Evolutionary conservation across 1,284 basidiomycete species (phyloP), one percentile per base, ranked within the genome.

Genomic region (Ceratobasidium sp.): DNA sequence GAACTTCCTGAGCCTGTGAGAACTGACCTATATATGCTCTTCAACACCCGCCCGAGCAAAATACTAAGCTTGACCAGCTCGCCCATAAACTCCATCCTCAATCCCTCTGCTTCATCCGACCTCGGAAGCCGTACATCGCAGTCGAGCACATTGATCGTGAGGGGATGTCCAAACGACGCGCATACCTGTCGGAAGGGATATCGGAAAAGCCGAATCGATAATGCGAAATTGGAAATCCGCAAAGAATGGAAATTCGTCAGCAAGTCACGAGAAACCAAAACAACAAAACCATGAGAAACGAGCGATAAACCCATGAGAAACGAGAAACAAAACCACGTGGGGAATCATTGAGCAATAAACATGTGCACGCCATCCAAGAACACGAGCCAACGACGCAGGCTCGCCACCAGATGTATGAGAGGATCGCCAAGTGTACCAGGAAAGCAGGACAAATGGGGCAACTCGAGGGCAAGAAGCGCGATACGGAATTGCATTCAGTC

Each of bases 91-190:
- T 70, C 69, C 38, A 71, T 71, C 25, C 69, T 65, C 27, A 62
- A 34, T 15, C 70, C 53, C 15, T 72, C 67, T 72, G 88, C 81
- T 74, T 91, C 87, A 17, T 84, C 92, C 58, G 87, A 91, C 73
- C 84, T 92, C 3, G 93, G 94, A 38, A 96, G 81, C 49, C 94
- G 87, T 13, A 92, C 91, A 78, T 98, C 95, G 78, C 95, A 98
- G 78, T 97, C 95, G 73, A 90, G 87, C 2, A 97, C 86, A 77
- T 96, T 93, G 73, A 97, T 94, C 87, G 95, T 91, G 77, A 89
- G 90, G 1, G 95, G 92, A 74, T 92, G 91, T 0, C 92, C 92
- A 75, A 91, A 94, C 40, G 90, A 87, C 47, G 90, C 79, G 89
- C 90, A 68, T 86, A 84, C 90, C 90, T 92, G 75, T 27, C 71